phyloP scores from a whole-genome alignment of 2,329 filamentous ascomycete genomes.

The Pyrenophora teres region DNA sequence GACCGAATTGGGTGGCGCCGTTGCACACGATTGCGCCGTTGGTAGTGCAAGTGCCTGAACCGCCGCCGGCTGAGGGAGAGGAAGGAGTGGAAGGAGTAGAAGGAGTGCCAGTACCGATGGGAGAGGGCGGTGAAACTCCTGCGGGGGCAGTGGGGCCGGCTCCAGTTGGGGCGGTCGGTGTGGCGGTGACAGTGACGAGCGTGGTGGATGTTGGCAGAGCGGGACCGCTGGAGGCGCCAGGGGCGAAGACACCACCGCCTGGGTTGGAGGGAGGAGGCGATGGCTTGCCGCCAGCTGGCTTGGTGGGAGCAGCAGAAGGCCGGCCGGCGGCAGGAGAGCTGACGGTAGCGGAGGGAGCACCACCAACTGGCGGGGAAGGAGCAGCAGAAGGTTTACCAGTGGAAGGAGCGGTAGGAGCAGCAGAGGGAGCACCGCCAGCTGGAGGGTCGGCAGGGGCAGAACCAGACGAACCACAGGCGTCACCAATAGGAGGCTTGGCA shows the following conservation, averaged over 20 bases:
- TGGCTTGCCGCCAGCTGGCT: slow-evolving; percentile 5
- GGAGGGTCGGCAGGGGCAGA: slow-evolving; percentile 21
- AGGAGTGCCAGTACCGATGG: slow-evolving; percentile 2
- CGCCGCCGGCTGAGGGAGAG: slow-evolving; percentile 16
- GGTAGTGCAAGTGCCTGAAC: slow-evolving; percentile 29
- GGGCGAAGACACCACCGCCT: slow-evolving; percentile 42
- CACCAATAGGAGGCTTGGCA: slow-evolving; percentile 23
- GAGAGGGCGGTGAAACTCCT: no score
- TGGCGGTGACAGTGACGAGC: slow-evolving; percentile 34
- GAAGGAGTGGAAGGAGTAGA: slow-evolving; percentile 17
- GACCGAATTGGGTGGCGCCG: slow-evolving; percentile 47
- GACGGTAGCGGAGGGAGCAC: slow-evolving; percentile 10
- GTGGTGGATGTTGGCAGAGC: slow-evolving; percentile 31
- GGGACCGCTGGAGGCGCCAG: slow-evolving; percentile 28
- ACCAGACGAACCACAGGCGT: slow-evolving; percentile 26
- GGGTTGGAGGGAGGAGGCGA: slow-evolving; percentile 24
- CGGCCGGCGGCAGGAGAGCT: neutral
- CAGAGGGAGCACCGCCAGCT: slow-evolving; percentile 10
- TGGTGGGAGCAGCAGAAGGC: slow-evolving; percentile 8
- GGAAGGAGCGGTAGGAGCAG: slow-evolving; percentile 9
- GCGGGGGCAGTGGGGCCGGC: slow-evolving; percentile 13
- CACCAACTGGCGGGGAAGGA: slow-evolving; percentile 9
- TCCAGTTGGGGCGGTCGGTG: slow-evolving; percentile 18
- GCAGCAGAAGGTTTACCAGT: slow-evolving; percentile 21
- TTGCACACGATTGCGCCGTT: slow-evolving; percentile 51